Base-by-base conservation (phyloP, 2,329 filamentous ascomycete species). In the Colletotrichum navitas region DNA sequence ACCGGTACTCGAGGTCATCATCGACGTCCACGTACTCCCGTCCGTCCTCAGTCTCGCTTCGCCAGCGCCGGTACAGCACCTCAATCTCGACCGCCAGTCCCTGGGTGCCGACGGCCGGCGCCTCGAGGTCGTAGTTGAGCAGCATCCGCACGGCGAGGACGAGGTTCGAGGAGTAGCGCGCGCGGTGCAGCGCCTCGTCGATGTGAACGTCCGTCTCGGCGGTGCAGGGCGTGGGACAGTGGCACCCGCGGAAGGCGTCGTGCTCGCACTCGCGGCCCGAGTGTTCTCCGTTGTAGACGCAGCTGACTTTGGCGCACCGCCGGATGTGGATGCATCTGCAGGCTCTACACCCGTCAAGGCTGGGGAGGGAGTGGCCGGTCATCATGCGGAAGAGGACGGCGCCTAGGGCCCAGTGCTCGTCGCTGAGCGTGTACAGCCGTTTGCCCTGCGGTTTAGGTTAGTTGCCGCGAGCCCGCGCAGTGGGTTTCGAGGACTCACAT, bases 301-400 rank as follows among this genome's bases (percentile, higher is more conserved):
- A 74, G 5, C n/a, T 32, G 34, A 52, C 49, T 14, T 52, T 51
- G 24, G 29, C 21, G 64, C 74, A 74, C 47, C 63, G 62, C 32
- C 69, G 71, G 41, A 77, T 56, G 59, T 81, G 79, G 34, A 77
- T 70, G 67, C 79, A 81, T 1, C 74, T 76, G 41, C 54, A 74
- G 21, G 12, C n/a, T 18, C 51, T 6, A 70, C 81, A 84, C 21
- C 76, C 75, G 32, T 78, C 75, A 3, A 79, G 74, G 52, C 74
- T 71, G 70, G 80, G 72, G 65, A 80, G 72, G 29, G 55, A 21
- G 5, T 58, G 47, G 8, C 79, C 79, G 11, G 75, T 77, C 83
- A 85, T 85, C 83, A 85, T 85, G 61, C 76, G 78, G 73, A 81
- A 82, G 56, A 85, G 71, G 36, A 83, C 74, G 21, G 71, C 75